Evolutionary conservation across 73 alveolate species (phyloP).

Genomic region (Uronychia binucleata): DNA sequence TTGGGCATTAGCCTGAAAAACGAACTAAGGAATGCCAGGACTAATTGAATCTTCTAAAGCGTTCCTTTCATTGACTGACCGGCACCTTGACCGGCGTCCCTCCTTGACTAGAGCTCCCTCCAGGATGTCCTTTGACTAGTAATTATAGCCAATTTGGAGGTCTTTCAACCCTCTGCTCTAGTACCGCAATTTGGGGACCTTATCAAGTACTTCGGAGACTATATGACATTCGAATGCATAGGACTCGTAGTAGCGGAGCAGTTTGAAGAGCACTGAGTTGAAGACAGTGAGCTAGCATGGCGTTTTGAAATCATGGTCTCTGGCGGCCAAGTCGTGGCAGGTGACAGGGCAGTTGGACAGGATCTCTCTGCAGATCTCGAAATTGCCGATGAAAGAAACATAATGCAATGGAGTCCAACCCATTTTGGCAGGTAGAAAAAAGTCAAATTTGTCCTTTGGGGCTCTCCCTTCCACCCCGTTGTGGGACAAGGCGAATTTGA

Average conservation of each 20-base stretch:
- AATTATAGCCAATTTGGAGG: no score
- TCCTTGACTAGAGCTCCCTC: no score
- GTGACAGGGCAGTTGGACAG: neutral
- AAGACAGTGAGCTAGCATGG: neutral
- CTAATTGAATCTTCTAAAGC: no score
- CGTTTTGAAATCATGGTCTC: neutral
- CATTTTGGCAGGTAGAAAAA: neutral
- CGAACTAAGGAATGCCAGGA: no score
- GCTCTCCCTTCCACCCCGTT: neutral
- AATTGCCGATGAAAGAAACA: conserved; percentile 35
- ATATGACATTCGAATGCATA: no score
- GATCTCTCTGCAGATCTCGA: neutral
- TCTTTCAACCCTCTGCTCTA: no score
- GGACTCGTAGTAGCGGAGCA: neutral
- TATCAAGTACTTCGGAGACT: no score
- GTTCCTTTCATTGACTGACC: no score
- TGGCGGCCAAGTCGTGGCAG: neutral
- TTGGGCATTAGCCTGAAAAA: no score
- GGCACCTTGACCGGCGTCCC: no score
- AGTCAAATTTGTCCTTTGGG: conserved; percentile 2
- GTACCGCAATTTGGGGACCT: no score
- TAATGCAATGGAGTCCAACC: conserved; percentile 52
- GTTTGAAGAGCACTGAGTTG: neutral
- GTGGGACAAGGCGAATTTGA: conserved; percentile 31
- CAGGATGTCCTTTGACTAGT: no score